Evolutionary conservation across 139 green algal species (phyloP).

Genomic region (Chlamydomonas schloesseri): DNA sequence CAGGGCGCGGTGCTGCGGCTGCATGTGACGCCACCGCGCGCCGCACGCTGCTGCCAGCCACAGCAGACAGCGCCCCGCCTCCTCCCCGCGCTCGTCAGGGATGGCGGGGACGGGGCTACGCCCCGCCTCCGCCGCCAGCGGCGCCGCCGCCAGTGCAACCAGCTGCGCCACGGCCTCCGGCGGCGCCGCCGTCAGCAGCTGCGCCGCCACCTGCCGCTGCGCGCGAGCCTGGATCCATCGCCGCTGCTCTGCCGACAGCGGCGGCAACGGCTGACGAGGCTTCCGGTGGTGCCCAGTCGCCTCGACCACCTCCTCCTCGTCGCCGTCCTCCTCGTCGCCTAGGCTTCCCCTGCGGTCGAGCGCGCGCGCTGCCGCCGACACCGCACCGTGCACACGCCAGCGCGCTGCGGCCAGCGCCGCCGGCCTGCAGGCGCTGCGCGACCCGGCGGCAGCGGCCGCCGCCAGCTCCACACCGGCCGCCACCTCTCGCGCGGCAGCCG

Average conservation of each 20-base stretch:
- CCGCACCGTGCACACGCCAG: too few species aligned
- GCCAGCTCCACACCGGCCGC: too few species aligned
- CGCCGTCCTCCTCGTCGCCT: too few species aligned
- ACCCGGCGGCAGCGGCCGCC: too few species aligned
- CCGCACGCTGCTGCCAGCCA: background rate
- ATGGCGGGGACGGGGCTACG: too few species aligned
- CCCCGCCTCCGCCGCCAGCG: background rate
- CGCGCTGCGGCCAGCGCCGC: too few species aligned
- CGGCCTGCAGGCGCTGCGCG: too few species aligned
- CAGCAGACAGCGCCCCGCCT: background rate
- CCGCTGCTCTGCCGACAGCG: background rate
- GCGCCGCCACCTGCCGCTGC: background rate
- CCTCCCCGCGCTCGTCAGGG: too few species aligned
- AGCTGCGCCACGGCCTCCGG: background rate
- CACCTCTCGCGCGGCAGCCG: too few species aligned
- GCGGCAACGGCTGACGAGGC: background rate
- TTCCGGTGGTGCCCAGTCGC: background rate
- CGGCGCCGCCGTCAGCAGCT: background rate
- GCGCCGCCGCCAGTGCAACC: background rate
- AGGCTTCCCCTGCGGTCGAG: too few species aligned
- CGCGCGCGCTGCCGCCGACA: too few species aligned
- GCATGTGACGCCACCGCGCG: background rate
- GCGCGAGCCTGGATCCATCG: constrained; percentile 14
- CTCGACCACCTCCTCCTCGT: background rate
- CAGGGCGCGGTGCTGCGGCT: background rate